Conservation (phyloP, 2,329 filamentous ascomycete genomes). For the Apiospora phragmitis region DNA sequence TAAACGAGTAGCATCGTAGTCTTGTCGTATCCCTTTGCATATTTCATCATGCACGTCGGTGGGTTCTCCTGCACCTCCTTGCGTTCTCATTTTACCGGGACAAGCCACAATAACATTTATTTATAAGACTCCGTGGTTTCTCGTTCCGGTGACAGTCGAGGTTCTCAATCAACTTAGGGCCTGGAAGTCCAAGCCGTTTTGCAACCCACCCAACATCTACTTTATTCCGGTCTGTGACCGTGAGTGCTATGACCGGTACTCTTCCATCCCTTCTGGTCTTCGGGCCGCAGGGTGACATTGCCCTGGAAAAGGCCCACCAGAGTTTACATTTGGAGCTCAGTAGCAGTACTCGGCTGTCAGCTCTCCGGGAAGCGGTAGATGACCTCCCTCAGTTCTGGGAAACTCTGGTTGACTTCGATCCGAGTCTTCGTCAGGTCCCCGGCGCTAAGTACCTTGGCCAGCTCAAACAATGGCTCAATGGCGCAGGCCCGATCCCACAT, state of each 20-base stretch:
- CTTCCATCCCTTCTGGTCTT: slow-evolving; percentile 20
- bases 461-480: slow-evolving; percentile 5
- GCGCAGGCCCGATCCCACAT: not conserved
- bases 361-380: slow-evolving; percentile 14
- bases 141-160: no score
- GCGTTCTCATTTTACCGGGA: not conserved
- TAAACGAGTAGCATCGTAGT: not conserved
- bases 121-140: not conserved
- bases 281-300: slow-evolving; percentile 17
- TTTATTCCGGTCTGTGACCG: not conserved
- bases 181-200: not conserved
- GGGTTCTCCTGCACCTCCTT: not conserved
- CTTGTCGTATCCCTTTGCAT: not conserved
- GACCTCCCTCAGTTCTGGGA: slow-evolving; percentile 10
- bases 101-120: not conserved
- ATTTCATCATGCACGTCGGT: not conserved
- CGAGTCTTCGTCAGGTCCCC: slow-evolving; percentile 7
- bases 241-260: not conserved
- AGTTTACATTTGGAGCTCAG: slow-evolving; percentile 16
- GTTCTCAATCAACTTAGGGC: no score
- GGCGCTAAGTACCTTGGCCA: slow-evolving; percentile 3
- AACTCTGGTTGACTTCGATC: slow-evolving; percentile 4
- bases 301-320: slow-evolving; percentile 8
- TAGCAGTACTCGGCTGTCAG: slow-evolving; percentile 13
- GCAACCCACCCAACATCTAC: not conserved